Evolutionary conservation across 345 rosid genomes (phyloP), one percentile per base, ranked within the genome.

Genomic region (Streptanthus diversifolius): DNA sequence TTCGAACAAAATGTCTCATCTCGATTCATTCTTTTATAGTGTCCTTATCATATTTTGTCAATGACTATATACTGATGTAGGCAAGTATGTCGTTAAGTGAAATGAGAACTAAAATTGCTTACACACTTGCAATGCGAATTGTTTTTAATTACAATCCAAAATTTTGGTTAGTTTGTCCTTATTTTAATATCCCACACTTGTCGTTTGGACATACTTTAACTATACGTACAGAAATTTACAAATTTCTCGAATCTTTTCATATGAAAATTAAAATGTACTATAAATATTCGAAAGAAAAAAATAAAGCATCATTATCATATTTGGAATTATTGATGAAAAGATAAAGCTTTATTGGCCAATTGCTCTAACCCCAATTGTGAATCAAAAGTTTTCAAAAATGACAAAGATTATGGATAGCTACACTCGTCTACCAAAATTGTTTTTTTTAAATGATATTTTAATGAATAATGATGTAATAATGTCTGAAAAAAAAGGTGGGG

Each of bases 11-110:
- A 22, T 22, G 55, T 44, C 29, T 45, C 51, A 44, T 55, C 37
- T 30, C 37, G 77, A 17, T 1, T 59, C 43, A 65, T 56, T 66
- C 37, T 35, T 56, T 0, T 30, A 18, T 27, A 19, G 51, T 53
- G 27, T 62, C 32, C 61, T 22, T 55, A 72, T 62, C 9, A 58
- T 48, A 73, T 29, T 47, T 36, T 66, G 59, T 3, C 48, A 47
- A 49, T 22, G 32, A 25, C 24, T 18, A 39, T 29, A 4, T 29
- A 37, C n/a, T 40, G 73, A 30, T 67, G 68, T 53, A 37, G 5
- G 68, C 73, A 67, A 74, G 39, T 66, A 40, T 74, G 63, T 74
- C 78, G 78, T 67, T 43, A 40, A 29, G 73, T 33, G 39, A 37
- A 8, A 12, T 49, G 59, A 57, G 17, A 59, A 74, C 39, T 19